Conservation (phyloP, 805 yeast species). For the Pichia californica region DNA sequence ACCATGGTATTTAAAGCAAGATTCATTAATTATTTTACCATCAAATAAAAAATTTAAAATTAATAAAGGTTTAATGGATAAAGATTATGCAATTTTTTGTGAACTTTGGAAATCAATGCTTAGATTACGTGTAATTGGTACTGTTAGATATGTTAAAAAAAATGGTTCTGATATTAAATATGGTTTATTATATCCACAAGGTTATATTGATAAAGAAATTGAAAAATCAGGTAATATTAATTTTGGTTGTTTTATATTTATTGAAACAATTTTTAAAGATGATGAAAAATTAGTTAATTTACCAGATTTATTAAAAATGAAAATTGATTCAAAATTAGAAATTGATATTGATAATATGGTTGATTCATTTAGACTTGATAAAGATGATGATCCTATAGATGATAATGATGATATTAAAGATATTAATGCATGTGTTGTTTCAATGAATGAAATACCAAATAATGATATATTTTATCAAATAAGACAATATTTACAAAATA, state of each 20-base stretch:
- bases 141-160: conserved; percentile 60
- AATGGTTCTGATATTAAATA: conserved; percentile 24
- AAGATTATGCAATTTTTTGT: conserved; percentile 37
- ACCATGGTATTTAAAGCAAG: conserved; percentile 52
- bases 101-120: conserved; percentile 49
- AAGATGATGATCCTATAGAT: conserved; percentile 19
- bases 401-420: conserved; percentile 18
- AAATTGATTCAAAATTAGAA: conserved; percentile 29
- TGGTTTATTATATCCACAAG: conserved; percentile 18
- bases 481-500: not conserved
- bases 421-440: conserved; percentile 1
- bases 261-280: conserved; percentile 64
- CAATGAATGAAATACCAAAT: conserved; percentile 1
- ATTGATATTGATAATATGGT: conserved; percentile 47
- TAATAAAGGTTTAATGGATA: not conserved
- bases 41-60: conserved; percentile 12
- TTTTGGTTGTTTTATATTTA: conserved; percentile 41
- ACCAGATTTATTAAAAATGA: conserved; percentile 31
- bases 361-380: conserved; percentile 15
- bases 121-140: conserved; percentile 40
- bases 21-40: conserved; percentile 43
- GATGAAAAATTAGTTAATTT: conserved; percentile 47
- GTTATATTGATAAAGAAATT: conserved; percentile 16
- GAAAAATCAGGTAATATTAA: conserved; percentile 16
- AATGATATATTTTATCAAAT: conserved; percentile 5